phyloP scores from a whole-genome alignment of 1,284 basidiomycete genomes.

The Cutaneotrichosporon sp. region DNA sequence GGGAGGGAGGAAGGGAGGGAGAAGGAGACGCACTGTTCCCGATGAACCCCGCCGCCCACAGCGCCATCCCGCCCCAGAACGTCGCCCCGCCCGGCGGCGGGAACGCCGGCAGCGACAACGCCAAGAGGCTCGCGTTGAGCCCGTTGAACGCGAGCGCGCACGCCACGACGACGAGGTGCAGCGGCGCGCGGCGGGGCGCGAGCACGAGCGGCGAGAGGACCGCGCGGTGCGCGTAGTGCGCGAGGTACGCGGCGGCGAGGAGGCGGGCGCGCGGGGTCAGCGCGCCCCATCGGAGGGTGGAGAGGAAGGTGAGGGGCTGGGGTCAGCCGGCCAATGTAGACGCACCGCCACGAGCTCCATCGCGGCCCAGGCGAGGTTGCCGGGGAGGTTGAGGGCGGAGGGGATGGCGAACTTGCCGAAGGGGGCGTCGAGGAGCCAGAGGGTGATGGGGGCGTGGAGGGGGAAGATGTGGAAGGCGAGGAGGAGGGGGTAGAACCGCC shows the following conservation, averaged over 20 bases:
- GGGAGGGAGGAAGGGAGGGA: background rate
- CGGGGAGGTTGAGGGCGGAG: constrained; percentile 59
- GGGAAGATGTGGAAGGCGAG: constrained; percentile 53
- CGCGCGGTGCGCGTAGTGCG: constrained; percentile 83
- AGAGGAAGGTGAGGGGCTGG: constrained; percentile 27
- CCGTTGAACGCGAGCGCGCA: constrained; percentile 60
- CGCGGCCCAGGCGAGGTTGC: constrained; percentile 68
- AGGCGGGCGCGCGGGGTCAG: background rate
- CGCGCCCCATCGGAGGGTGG: constrained; percentile 47
- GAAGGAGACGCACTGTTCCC: constrained; percentile 61
- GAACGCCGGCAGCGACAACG: constrained; percentile 32
- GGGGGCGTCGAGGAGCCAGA: constrained; percentile 62
- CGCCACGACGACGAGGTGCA: constrained; percentile 68
- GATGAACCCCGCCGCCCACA: constrained; percentile 70
- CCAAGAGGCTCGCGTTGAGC: constrained; percentile 38
- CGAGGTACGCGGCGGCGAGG: constrained; percentile 59
- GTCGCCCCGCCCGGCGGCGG: constrained; percentile 33
- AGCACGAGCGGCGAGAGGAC: constrained; percentile 73
- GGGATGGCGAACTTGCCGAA: constrained; percentile 71
- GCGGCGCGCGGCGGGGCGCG: constrained; percentile 74
- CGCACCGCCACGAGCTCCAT: constrained; percentile 83
- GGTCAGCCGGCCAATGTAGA: background rate
- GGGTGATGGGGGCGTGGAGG: constrained; percentile 51
- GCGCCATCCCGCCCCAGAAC: constrained; percentile 65
- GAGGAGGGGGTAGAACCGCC: constrained; percentile 36